These are phyloP conservation scores for Fusarium setosum DNA, from an alignment of 2,329 filamentous ascomycete species.

Conservation along the genomic window DNA sequence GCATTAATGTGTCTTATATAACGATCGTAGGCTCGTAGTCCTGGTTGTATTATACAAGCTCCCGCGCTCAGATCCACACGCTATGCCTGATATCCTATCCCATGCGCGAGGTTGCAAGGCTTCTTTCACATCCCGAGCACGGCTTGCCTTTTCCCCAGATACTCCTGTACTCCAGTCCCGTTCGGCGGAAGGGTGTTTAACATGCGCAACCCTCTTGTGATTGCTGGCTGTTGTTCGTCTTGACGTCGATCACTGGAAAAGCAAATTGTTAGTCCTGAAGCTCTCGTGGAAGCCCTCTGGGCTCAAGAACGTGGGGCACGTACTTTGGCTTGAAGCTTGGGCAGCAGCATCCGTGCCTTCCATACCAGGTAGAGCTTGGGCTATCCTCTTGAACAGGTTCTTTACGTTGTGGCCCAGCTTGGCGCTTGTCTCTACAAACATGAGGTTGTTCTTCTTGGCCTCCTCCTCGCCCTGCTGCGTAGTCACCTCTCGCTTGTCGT, in stretches of 20 bases:
- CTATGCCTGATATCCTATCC: slow-evolving; percentile 48
- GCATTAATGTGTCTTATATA: slow-evolving; percentile 47
- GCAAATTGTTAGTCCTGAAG: slow-evolving; percentile 26
- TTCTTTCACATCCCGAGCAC: slow-evolving; percentile 31
- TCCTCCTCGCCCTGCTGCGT: slow-evolving; percentile 97
- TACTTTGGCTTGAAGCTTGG: slow-evolving; percentile 81
- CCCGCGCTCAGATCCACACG: slow-evolving; percentile 45
- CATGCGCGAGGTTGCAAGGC: slow-evolving; percentile 30
- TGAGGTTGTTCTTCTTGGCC: slow-evolving; percentile 95
- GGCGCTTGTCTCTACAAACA: slow-evolving; percentile 99
- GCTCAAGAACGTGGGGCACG: slow-evolving; percentile 49
- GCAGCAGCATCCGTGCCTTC: slow-evolving; percentile 86
- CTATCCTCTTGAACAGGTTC: slow-evolving; percentile 96
- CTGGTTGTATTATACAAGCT: slow-evolving; percentile 51
- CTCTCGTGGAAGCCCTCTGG: neutral
- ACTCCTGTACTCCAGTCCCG: slow-evolving; percentile 41
- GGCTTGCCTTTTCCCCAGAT: slow-evolving; percentile 36
- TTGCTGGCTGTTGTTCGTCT: slow-evolving; percentile 78
- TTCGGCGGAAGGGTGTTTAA: slow-evolving; percentile 39
- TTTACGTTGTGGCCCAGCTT: slow-evolving; percentile 99
- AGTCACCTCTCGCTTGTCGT: slow-evolving; percentile 97
- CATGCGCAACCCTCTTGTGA: slow-evolving; percentile 77
- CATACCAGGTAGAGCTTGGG: slow-evolving; percentile 97
- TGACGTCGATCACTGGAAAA: slow-evolving; percentile 87
- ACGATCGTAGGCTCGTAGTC: slow-evolving; percentile 48